phyloP scores from a whole-genome alignment of 495 filamentous ascomycete genomes.

The Antarctomyces pellizariae region DNA sequence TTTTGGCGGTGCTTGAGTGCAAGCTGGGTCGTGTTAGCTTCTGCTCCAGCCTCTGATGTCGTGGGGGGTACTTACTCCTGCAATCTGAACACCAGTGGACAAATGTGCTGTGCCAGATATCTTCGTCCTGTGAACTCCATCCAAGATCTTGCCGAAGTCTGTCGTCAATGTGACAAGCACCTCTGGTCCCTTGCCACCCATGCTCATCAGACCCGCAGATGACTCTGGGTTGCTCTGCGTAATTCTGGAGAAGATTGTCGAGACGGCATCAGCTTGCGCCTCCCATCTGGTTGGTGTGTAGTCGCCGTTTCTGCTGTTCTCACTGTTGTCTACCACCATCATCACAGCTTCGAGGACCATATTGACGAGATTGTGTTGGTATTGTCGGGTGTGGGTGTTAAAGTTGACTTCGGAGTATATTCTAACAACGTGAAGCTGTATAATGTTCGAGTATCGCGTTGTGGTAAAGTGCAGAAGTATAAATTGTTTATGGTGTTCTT shows the following conservation, averaged over 20 bases:
- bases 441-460: neutral
- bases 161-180: conserved; percentile 88
- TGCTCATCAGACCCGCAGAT: conserved; percentile 92
- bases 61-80: conserved; percentile 40
- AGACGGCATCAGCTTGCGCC: conserved; percentile 84
- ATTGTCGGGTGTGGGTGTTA: neutral
- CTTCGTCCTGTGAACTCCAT: conserved; percentile 83
- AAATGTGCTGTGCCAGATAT: conserved; percentile 72
- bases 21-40: conserved; percentile 27
- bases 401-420: neutral
- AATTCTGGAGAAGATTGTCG: conserved; percentile 82
- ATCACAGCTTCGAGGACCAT: conserved; percentile 44
- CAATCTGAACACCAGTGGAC: conserved; percentile 82
- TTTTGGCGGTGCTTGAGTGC: conserved; percentile 97
- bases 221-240: conserved; percentile 89
- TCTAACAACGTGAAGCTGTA: neutral
- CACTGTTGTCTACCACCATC: conserved; percentile 82
- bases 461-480: neutral
- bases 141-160: conserved; percentile 83
- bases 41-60: neutral
- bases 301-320: conserved; percentile 92
- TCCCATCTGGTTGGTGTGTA: conserved; percentile 88
- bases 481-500: neutral
- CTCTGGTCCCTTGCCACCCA: conserved; percentile 92
- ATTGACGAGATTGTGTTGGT: conserved; percentile 10